Base-by-base conservation (phyloP, 129 eudicot genomes). In the Heracleum sosnowskyi region DNA sequence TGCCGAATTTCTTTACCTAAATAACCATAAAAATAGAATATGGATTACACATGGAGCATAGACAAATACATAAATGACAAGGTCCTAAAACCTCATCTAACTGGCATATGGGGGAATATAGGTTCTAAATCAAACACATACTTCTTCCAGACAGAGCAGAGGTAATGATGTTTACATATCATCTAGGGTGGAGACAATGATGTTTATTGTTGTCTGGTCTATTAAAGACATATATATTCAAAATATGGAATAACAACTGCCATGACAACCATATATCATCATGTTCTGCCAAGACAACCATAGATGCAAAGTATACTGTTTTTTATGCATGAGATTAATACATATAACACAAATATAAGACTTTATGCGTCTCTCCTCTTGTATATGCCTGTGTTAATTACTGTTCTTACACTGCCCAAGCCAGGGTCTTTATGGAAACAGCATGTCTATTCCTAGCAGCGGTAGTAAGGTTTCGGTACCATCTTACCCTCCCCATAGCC, bases 1-100 rank as follows among this genome's bases (percentile, higher is more conserved):
- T 90, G 64, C 99, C 99, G 83, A 89, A 96, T 88, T 92, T 96
- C 87, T 92, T 96, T 55, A 90, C 97, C 99, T 96, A 75, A 46
- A 73, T 85, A 13, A 55, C 24, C 28, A 55, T 4, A 53, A 20
- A 20, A 5, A 22, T 9, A 53, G 10, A 51, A 53, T 22, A 22
- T 53, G 11, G 28, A 20, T 53, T 20, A 53, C 11, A 53, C 28
- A 53, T 22, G 7, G 9, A 53, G 13, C 64, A 55, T 24, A 55
- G 29, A 28, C 28, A 55, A 51, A 51, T 20, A 4, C 8, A 51
- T 51, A 24, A 55, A 55, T 2, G 28, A 55, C 26, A 24, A 55
- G 28, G n/a, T 7, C 63, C 12, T 55, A 24, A 55, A 55, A 22
- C 29, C 63, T 22, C 63, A 55, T 7, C 29, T 1, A 55, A 55